Evolutionary conservation across 306 rosid species (phyloP).

Genomic region (Cucurbita argyrosperma): DNA sequence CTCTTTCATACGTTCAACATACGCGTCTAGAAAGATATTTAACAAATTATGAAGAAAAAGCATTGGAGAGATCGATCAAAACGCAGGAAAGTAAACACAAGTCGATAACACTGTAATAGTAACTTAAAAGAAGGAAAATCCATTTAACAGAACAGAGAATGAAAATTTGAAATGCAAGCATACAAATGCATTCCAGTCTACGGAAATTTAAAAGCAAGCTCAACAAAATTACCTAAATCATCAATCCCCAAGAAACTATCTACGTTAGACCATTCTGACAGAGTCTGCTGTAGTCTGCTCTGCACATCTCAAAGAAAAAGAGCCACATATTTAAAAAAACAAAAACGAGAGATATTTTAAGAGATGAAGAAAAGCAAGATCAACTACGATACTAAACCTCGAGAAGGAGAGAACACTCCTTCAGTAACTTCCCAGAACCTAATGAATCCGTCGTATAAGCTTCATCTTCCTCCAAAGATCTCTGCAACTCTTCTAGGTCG

Average conservation of each 20-base stretch:
- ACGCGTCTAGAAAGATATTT: slow-evolving; percentile 25
- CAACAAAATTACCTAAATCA: slow-evolving; percentile 28
- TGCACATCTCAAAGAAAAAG: slow-evolving; percentile 7
- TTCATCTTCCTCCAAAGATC: slow-evolving; percentile 9
- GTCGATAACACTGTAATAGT: background rate
- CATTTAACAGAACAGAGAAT: background rate
- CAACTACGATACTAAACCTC: slow-evolving; percentile 18
- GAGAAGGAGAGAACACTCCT: slow-evolving; percentile 34
- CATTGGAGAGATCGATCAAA: background rate
- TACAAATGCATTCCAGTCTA: background rate
- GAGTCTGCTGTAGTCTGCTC: slow-evolving; percentile 35
- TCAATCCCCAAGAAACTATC: slow-evolving; percentile 13
- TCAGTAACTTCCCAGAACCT: slow-evolving; percentile 21
- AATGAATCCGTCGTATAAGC: slow-evolving; percentile 19
- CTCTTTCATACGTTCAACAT: slow-evolving; percentile 34
- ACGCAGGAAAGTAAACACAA: background rate
- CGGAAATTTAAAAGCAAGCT: background rate
- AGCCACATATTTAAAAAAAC: background rate
- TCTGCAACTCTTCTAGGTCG: slow-evolving; percentile 30
- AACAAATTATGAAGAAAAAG: background rate
- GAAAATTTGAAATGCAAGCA: background rate
- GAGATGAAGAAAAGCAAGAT: background rate
- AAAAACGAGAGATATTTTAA: background rate
- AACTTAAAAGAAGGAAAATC: background rate
- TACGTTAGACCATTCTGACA: slow-evolving; percentile 37